phyloP scores from a whole-genome alignment of 805 yeast species.

The Cyberlindnera saturnus region DNA sequence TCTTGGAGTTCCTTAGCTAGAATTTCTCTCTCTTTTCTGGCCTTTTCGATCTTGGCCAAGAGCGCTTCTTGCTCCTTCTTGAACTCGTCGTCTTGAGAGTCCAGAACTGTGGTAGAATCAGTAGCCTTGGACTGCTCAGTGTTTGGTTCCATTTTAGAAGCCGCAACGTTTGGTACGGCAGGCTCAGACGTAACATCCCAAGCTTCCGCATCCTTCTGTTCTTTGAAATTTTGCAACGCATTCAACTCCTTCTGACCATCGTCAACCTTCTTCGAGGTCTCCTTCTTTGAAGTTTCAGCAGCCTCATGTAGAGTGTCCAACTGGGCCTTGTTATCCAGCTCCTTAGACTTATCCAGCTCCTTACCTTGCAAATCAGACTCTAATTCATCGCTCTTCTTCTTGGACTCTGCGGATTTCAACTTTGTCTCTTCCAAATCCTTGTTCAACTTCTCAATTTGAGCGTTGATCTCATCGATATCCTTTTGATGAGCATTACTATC shows the following conservation, averaged over 20 bases:
- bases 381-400: slow-evolving; percentile 6
- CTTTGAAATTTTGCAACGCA: slow-evolving; percentile 1
- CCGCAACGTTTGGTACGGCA: not conserved
- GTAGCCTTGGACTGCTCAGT: slow-evolving; percentile 4
- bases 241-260: slow-evolving; percentile 10
- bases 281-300: slow-evolving; percentile 9
- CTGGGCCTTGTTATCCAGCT: slow-evolving; percentile 10
- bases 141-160: slow-evolving; percentile 6
- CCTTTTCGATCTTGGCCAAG: slow-evolving; percentile 14
- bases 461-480: slow-evolving; percentile 16
- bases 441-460: slow-evolving; percentile 11
- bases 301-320: slow-evolving; percentile 14
- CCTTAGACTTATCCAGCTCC: slow-evolving; percentile 9
- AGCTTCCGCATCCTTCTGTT: slow-evolving; percentile 3
- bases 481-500: slow-evolving; percentile 9
- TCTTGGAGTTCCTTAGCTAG: slow-evolving; percentile 13
- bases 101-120: slow-evolving; percentile 6
- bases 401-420: slow-evolving; percentile 7
- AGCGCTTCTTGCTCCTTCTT: slow-evolving; percentile 11
- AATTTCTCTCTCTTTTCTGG: slow-evolving; percentile 15
- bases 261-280: slow-evolving; percentile 8
- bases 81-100: slow-evolving; percentile 4
- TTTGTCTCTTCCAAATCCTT: slow-evolving; percentile 10
- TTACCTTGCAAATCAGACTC: slow-evolving; percentile 8
- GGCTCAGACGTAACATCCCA: not conserved